Base-by-base conservation (phyloP, 2,329 filamentous ascomycete species). In the Diaporthe eres region DNA sequence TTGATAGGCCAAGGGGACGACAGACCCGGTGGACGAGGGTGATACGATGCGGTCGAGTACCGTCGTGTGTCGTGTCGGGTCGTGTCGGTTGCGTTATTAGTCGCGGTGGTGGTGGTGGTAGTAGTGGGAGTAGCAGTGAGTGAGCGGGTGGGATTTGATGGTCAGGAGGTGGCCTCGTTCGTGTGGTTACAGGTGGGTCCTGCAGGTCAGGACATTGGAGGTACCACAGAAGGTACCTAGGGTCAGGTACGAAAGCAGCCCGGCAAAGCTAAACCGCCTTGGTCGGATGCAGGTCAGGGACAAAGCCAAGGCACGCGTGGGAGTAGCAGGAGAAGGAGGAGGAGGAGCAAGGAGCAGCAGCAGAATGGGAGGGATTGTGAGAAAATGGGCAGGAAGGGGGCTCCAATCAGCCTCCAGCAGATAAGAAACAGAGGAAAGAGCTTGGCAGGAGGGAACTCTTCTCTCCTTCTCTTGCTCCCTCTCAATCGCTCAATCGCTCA, bases 101-200 rank as follows among this genome's bases (percentile, higher is more conserved):
- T 31, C 7, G 39, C 19, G 28, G 61, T 34, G 49, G 34, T 22
- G 34, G 42, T 15, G 22, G 47, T 17, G 22, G 63, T 53, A 5
- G 63, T 39, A 5, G 63, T 39, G 15, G 47, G 28, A 13, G 61
- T 49, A 55, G 53, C 4, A 31, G n/a, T 25, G 13, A 8, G 61
- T 47, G 37, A 15, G 25, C 19, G 44, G 42, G n/a, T n/a, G 71
- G 44, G 49, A 47, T 12, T 63, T 51, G 39, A 55, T 42, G 60
- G 49, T 65, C n/a, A 60, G 47, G 58, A 65, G 58, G 47, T 51
- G 31, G 70, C 34, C 31, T 72, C 44, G 58, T 31, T 72, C 55
- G 25, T 34, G 42, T 39, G 44, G 51, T 49, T 47, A 51, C 37
- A 49, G 34, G 60, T 47, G 60, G 60, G 42, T 22, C 42, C 44